A percentile compares a stretch with the other conserved stretches of the same genome.
phyloP scores from a whole-genome alignment of 352 stramenopile genomes.

The Phytophthora tubulina region DNA sequence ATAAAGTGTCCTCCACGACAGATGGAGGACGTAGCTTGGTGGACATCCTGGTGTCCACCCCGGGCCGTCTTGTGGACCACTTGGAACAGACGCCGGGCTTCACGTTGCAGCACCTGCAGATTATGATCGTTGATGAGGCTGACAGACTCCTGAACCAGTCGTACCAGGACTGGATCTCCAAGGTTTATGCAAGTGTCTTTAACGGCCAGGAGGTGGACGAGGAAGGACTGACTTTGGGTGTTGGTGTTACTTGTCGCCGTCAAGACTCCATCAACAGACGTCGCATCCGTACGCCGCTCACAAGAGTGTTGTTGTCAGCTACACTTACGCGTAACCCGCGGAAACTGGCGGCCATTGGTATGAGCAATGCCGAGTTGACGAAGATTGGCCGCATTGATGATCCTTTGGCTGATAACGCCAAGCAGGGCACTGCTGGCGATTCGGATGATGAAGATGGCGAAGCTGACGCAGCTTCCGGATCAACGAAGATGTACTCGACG shows the following conservation, averaged over 20 bases:
- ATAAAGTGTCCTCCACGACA: constrained; percentile 20
- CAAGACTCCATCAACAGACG: constrained; percentile 86
- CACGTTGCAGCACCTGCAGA: constrained; percentile 96
- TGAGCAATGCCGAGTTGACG: constrained; percentile 96
- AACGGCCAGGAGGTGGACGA: constrained; percentile 66
- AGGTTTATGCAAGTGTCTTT: constrained; percentile 91
- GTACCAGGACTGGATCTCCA: constrained; percentile 98
- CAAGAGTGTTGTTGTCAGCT: constrained; percentile 97
- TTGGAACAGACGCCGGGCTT: constrained; percentile 97
- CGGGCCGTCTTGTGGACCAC: constrained; percentile 97
- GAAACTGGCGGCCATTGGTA: constrained; percentile 94
- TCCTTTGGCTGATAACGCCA: constrained; percentile 71
- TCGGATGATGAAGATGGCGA: constrained; percentile 43
- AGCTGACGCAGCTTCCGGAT: constrained; percentile 21
- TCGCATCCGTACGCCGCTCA: constrained; percentile 87
- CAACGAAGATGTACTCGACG: constrained; percentile 79
- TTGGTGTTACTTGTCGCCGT: constrained; percentile 68
- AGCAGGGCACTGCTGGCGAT: constrained; percentile 51
- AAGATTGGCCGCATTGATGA: constrained; percentile 80
- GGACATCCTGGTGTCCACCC: constrained; percentile 98
- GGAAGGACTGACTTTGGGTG: constrained; percentile 22
- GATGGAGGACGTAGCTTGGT: constrained; percentile 86
- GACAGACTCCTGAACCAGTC: constrained; percentile 97
- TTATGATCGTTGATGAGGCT: constrained; percentile 98
- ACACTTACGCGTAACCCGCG: constrained; percentile 97